Base-by-base conservation (phyloP, 345 rosid genomes). In the Moricandia arvensis region DNA sequence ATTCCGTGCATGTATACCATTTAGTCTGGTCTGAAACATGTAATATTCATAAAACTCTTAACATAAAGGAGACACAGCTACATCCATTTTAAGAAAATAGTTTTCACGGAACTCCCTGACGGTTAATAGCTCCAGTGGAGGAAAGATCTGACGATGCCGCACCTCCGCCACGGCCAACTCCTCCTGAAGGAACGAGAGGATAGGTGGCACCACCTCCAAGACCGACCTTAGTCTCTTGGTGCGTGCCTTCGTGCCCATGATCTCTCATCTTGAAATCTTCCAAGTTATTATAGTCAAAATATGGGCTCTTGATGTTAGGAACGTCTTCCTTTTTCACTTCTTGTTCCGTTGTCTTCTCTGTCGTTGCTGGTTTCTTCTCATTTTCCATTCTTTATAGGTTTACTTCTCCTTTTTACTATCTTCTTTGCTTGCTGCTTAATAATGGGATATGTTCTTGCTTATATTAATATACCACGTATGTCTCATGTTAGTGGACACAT, bases 181-280 rank as follows among this genome's bases (percentile, higher is more conserved):
- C 81, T 2, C 88, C 88, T 0, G 93, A 65, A 62, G 76, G 88
- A 74, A 90, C 83, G 17, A 92, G 89, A 17, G 91, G 88, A 38
- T 87, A 91, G 61, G 90, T 85, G 75, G 87, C 24, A 10, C 88
- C 87, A 27, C 85, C 88, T 2, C 89, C 87, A 0, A 75, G 85
- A 69, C 86, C 87, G 8, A 83, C 41, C 59, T 75, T 77, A 6
- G 86, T 85, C 24, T 83, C 76, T 13, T 41, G 82, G 62, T 84
- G 92, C n/a, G n/a, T n/a, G 24, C 92, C 91, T 80, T 87, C 61
- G 1, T 87, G 73, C 68, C 90, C 88, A 66, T 83, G 86, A 0
- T 72, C 91, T 69, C 33, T 77, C 76, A 71, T 57, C 57, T 77
- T 71, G 55, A 63, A 71, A n/a, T 77, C 80, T 62, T 55, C 75